phyloP scores from a whole-genome alignment of 108 stramenopile species.

The Schizochytrium sp. region DNA sequence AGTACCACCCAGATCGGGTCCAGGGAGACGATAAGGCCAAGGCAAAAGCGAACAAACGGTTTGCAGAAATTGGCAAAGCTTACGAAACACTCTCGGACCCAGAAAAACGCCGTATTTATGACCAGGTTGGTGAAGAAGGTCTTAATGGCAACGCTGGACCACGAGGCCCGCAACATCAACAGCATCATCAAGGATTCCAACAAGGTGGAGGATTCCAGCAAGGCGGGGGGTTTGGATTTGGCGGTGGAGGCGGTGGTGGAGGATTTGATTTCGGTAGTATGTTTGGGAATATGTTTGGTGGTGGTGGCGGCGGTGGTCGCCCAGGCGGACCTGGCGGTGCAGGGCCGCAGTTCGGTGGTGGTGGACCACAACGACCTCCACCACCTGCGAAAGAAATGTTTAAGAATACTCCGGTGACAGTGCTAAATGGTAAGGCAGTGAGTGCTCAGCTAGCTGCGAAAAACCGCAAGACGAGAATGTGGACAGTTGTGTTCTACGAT shows the following conservation, averaged over 20 bases:
- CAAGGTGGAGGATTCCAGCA: neutral
- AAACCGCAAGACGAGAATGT: constrained; percentile 48
- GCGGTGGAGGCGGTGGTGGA: constrained; percentile 23
- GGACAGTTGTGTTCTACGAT: constrained; percentile 42
- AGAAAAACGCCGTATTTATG: constrained; percentile 85
- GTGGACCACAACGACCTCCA: neutral
- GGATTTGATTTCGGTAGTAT: constrained; percentile 3
- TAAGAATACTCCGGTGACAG: neutral
- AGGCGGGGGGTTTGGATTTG: neutral
- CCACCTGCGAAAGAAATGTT: neutral
- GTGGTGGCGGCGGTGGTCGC: neutral
- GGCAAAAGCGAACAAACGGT: constrained; percentile 69
- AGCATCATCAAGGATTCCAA: neutral
- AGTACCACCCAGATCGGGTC: constrained; percentile 63
- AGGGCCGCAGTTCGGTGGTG: neutral
- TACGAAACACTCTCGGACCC: constrained; percentile 91
- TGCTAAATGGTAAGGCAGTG: constrained; percentile 16
- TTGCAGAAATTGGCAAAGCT: constrained; percentile 86
- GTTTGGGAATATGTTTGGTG: constrained; percentile 61
- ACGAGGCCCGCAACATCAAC: neutral
- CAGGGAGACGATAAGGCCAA: constrained; percentile 61
- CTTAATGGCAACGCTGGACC: constrained; percentile 13
- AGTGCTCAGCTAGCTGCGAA: neutral
- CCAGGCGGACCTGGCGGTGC: neutral
- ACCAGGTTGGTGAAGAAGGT: constrained; percentile 79